Evolutionary conservation across 148 eudicot species (phyloP), one percentile per base, ranked within the genome.

Genomic region (Fallopia convolvulus): DNA sequence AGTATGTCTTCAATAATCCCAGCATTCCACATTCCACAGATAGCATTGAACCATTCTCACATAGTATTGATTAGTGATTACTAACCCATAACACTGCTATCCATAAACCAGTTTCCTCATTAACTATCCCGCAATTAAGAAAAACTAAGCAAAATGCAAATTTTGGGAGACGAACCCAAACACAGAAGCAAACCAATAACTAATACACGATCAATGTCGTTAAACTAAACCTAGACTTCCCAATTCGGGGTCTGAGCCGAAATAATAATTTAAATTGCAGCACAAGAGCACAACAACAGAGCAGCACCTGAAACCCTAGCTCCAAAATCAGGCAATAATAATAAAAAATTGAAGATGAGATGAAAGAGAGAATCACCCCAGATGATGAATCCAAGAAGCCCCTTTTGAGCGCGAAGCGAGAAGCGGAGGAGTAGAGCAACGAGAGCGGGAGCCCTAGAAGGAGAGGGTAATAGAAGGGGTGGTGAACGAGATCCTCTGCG

Each of bases 361-460:
- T 6, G 46, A 20, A 9, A 5, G 1, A 26, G 23, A 0, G 0
- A 0, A 77, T 84, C 58, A 89, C 98, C 90, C 93, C 96, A 77
- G 89, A 89, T n/a, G 83, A 1, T 33, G 98, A 91, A 85, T 91
- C 87, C 13, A 91, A 84, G 5, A 87, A 14, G 14, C 90, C 87
- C 78, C 80, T 86, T 0, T 63, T 83, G 9, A 91, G 84, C 0
- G 83, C 78, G 78, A 89, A 14, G 26, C 78, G 23, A n/a, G 98
- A 93, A 78, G 65, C 84, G 85, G 81, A 88, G 10, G 84, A 78
- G 80, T 93, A 93, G 53, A 93, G 81, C 0, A 93, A 15, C 49
- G 90, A 86, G 8, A 94, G 82, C 26, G 98, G 98, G 50, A 89
- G 20, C 0, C 98, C 97, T 1, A 94, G 82, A n/a, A 93, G 65